A percentile compares a stretch with the other conserved stretches of the same genome.
phyloP scores from a whole-genome alignment of 306 rosid genomes.

The Bauhinia variegata region DNA sequence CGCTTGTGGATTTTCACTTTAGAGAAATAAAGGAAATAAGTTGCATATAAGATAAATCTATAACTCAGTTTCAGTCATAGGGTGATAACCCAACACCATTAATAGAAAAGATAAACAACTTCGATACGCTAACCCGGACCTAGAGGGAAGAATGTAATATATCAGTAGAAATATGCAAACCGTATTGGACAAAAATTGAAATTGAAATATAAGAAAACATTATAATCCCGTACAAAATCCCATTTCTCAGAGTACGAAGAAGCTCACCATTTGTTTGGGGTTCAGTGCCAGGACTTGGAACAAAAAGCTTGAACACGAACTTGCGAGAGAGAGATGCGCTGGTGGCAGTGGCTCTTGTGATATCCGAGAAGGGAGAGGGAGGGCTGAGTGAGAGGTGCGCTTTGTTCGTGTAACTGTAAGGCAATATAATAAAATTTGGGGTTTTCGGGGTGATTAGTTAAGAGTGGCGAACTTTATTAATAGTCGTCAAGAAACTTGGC shows the following conservation, averaged over 20 bases:
- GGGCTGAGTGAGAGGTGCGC: too few species aligned
- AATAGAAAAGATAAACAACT: too few species aligned
- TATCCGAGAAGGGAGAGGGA: too few species aligned
- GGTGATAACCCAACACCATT: not conserved
- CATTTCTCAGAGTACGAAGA: not conserved
- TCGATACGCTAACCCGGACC: not conserved
- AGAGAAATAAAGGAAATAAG: not conserved
- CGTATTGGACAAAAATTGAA: not conserved
- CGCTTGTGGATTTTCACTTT: not conserved
- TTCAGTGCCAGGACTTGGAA: not conserved
- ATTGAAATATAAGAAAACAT: not conserved
- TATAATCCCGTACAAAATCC: not conserved
- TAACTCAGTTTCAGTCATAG: not conserved
- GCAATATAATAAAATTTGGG: too few species aligned
- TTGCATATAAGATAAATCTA: not conserved
- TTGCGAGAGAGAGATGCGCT: too few species aligned
- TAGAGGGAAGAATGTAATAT: not conserved
- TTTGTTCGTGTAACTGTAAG: too few species aligned
- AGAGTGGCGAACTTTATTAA: too few species aligned
- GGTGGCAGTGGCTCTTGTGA: too few species aligned
- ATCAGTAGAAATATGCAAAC: not conserved
- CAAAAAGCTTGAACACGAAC: not conserved
- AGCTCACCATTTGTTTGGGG: constrained; percentile 7
- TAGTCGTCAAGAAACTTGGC: too few species aligned
- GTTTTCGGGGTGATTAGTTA: too few species aligned